Evolutionary conservation across 306 rosid genomes (phyloP).

Genomic region (Coriaria nepalensis): DNA sequence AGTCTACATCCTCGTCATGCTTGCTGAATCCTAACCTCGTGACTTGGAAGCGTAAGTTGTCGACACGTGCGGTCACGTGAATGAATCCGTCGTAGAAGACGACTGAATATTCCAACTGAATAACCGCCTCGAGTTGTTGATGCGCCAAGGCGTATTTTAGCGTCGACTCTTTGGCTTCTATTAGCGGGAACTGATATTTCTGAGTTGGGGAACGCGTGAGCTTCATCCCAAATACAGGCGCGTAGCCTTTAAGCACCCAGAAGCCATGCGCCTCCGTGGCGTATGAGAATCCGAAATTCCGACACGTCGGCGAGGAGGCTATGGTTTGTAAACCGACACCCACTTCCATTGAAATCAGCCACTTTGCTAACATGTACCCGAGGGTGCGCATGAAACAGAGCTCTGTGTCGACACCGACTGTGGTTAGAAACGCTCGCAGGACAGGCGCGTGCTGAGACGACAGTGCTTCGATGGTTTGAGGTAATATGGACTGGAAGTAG

Average conservation of each 20-base stretch:
- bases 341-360: conserved; percentile 38
- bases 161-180: conserved; percentile 48
- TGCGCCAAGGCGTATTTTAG: conserved; percentile 61
- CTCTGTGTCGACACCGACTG: conserved; percentile 69
- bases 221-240: conserved; percentile 62
- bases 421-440: conserved; percentile 46
- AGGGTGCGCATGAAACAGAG: conserved; percentile 78
- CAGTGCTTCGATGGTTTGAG: conserved; percentile 34
- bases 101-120: conserved; percentile 70
- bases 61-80: conserved; percentile 64
- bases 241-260: conserved; percentile 74
- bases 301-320: conserved; percentile 11
- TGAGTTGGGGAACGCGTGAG: conserved; percentile 18
- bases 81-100: conserved; percentile 45
- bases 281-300: conserved; percentile 41
- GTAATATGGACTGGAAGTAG: conserved; percentile 45
- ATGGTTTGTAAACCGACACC: conserved; percentile 46
- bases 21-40: conserved; percentile 40
- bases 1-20: conserved; percentile 27
- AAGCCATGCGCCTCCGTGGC: conserved; percentile 62
- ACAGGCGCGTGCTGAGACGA: conserved; percentile 33
- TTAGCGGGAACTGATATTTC: conserved; percentile 22
- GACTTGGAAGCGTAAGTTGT: conserved; percentile 59
- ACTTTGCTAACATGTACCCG: conserved; percentile 69
- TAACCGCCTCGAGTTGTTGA: conserved; percentile 71